Base-by-base conservation (phyloP, 2,329 filamentous ascomycete species). In the Didymella arachidicola region DNA sequence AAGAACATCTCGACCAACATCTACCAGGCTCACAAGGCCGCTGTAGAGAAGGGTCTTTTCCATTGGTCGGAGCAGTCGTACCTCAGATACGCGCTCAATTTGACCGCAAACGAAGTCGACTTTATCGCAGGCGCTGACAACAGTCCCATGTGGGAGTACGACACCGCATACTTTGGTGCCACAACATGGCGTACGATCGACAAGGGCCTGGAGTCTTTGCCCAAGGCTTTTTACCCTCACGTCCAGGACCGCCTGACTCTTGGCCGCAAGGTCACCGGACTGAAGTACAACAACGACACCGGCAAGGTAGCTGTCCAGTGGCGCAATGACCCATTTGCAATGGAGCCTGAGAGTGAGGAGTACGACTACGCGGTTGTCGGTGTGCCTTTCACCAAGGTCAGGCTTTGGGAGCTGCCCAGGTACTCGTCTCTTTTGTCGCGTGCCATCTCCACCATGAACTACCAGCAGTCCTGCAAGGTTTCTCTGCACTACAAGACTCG, bases 291-390 rank as follows among this genome's bases (percentile, higher is more conserved):
- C 54, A 77, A 81, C 29, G 75, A 77, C 0, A 79, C 79, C 0
- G 70, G 81, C 16, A 85, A 84, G 54, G 81, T 91, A 6, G 83
- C 82, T 1, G 79, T 91, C 2, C 79, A 84, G 22, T 89, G 85
- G 83, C 82, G 84, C 57, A 61, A 79, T 41, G 80, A 60, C 77
- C 81, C 70, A 60, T 75, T 83, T 16, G 72, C 76, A 14, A 73
- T 78, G 62, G 63, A 70, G 0, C 75, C 81, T 0, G 67, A 84
- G 48, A 82, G 77, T 43, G 79, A 82, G 26, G 80, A 82, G 2
- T 89, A 86, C 67, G 88, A 91, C 75, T 90, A 90, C 70, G 84
- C 86, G 27, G 79, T 91, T n/a, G 80, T 91, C 7, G 81, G 87
- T 0, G 83, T 84, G 0, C 88, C 88, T 0, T 90, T 91, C 74